Percentiles rank a stretch among this genome's conserved stretches.
phyloP scores from a whole-genome alignment of 106 monocot genomes.

The Acorus gramineus region DNA sequence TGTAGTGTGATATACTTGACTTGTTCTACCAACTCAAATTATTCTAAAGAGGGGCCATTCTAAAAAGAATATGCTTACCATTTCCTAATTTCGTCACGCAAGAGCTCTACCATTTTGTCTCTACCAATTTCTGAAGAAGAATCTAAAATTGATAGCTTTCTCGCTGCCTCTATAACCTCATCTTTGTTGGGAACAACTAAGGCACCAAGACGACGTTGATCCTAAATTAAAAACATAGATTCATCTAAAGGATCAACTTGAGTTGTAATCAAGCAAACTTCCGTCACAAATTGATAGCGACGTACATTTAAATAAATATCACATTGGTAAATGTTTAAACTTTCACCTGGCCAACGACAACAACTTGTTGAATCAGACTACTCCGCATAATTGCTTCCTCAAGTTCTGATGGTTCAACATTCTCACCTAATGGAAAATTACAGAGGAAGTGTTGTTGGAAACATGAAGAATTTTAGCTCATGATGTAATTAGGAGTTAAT shows the following conservation, averaged over 20 bases:
- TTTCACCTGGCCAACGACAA: slow-evolving; percentile 83
- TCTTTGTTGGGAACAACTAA: slow-evolving; percentile 80
- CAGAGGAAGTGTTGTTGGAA: too few relatives aligned
- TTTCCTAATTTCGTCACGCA: slow-evolving; percentile 52
- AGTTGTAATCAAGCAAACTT: too few relatives aligned
- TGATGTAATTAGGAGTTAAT: too few relatives aligned
- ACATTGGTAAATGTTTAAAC: background rate
- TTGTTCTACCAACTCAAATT: too few relatives aligned
- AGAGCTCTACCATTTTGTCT: slow-evolving; percentile 35
- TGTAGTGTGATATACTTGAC: too few relatives aligned
- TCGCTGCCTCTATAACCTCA: slow-evolving; percentile 41
- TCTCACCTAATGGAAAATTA: slow-evolving; percentile 45
- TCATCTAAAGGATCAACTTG: too few relatives aligned
- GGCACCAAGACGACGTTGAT: slow-evolving; percentile 80
- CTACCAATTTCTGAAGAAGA: slow-evolving; percentile 21
- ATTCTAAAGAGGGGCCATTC: background rate
- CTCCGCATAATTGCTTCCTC: slow-evolving; percentile 84
- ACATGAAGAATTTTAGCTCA: too few relatives aligned
- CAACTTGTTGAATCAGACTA: slow-evolving; percentile 74
- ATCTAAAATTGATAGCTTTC: slow-evolving; percentile 16
- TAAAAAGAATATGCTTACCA: slow-evolving; percentile 36
- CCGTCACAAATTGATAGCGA: background rate
- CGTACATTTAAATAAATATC: background rate
- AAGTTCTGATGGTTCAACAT: slow-evolving; percentile 85
- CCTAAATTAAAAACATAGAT: slow-evolving; percentile 21